phyloP scores from a whole-genome alignment of 192 early-diverging fungal species.

The Backusella tarrabulga region DNA sequence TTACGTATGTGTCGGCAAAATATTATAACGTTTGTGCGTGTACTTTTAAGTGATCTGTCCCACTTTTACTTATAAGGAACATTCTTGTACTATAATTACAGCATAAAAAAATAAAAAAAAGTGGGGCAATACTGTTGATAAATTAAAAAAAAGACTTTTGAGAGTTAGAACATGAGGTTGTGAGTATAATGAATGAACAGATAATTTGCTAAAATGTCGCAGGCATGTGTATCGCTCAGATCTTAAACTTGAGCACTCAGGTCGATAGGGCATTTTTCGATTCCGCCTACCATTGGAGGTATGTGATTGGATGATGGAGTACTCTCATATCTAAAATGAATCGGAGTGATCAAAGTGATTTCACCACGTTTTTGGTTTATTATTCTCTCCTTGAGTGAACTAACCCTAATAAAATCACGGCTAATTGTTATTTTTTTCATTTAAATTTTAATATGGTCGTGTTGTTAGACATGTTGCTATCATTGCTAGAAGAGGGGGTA shows the following conservation, averaged over 20 bases:
- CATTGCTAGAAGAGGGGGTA: background rate
- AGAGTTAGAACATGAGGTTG: background rate
- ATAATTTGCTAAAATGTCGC: no score
- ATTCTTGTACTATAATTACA: background rate
- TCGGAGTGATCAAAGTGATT: background rate
- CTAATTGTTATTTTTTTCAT: background rate
- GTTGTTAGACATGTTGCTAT: background rate
- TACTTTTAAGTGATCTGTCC: background rate
- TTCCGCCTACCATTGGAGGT: background rate
- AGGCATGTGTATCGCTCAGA: background rate
- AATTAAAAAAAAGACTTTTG: background rate
- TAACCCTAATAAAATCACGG: background rate
- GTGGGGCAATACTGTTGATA: background rate
- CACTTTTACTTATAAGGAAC: background rate
- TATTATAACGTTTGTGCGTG: background rate
- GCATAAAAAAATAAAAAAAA: background rate
- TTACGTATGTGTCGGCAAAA: background rate
- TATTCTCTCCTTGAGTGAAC: background rate
- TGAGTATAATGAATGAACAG: background rate
- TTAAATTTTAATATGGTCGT: background rate
- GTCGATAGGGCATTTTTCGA: background rate
- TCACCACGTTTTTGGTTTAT: background rate
- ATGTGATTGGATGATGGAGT: background rate
- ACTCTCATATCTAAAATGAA: background rate
- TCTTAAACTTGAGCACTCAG: background rate